Conservation (phyloP, 495 filamentous ascomycete genomes). For the Umbilicaria muhlenbergii region DNA sequence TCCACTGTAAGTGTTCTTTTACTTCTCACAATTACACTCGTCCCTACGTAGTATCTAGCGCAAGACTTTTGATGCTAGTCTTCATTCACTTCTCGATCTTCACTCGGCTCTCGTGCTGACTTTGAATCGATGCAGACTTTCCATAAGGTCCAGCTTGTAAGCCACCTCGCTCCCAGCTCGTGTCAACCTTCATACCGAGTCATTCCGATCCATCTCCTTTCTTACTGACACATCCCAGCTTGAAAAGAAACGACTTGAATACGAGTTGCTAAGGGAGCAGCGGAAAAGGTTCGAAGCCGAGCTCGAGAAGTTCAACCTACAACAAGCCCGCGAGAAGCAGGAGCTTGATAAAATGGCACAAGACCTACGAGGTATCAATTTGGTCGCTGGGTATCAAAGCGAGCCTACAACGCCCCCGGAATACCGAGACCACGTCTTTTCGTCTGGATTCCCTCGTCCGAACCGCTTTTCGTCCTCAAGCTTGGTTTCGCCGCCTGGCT, state of each 20-base stretch:
- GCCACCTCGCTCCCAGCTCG: constrained; percentile 3
- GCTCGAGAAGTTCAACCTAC: constrained; percentile 70
- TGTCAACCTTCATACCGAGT: neutral
- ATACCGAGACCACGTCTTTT: constrained; percentile 61
- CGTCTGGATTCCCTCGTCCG: constrained; percentile 56
- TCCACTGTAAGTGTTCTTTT: constrained; percentile 30
- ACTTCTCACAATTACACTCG: neutral
- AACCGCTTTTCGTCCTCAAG: constrained; percentile 74
- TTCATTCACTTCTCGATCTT: neutral
- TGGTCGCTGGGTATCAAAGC: constrained; percentile 56
- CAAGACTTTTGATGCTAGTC: neutral
- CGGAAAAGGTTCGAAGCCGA: constrained; percentile 74
- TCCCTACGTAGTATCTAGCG: neutral
- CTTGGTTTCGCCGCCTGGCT: constrained; percentile 61
- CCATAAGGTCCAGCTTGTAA: constrained; percentile 30
- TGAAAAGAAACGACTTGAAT: constrained; percentile 81
- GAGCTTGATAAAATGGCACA: constrained; percentile 72
- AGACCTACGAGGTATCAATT: constrained; percentile 46
- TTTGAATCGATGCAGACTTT: constrained; percentile 15
- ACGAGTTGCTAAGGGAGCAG: constrained; percentile 72
- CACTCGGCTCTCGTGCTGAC: constrained; percentile 1
- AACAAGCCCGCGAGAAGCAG: constrained; percentile 61
- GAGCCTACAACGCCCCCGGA: constrained; percentile 97
- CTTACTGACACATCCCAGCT: constrained; percentile 39
- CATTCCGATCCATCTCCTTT: neutral